Evolutionary conservation across 805 yeast genomes (phyloP).

Genomic region (Nadsonia fulvescens): DNA sequence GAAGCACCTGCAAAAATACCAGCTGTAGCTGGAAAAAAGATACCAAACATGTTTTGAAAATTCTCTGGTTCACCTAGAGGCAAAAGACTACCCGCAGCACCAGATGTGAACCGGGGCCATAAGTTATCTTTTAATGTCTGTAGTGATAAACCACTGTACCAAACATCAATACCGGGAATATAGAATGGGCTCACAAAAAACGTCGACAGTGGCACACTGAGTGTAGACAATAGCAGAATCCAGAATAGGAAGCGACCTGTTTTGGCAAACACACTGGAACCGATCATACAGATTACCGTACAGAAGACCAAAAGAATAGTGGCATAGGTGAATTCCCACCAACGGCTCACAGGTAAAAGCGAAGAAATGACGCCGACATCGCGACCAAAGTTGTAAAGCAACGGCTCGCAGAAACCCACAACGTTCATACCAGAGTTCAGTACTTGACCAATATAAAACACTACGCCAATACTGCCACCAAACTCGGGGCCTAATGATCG

Average conservation of each 20-base stretch:
- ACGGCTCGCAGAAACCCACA: slow-evolving; percentile 87
- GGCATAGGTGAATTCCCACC: slow-evolving; percentile 56
- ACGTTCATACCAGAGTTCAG: slow-evolving; percentile 79
- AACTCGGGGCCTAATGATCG: slow-evolving; percentile 93
- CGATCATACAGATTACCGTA: slow-evolving; percentile 11
- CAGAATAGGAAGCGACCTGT: slow-evolving; percentile 11
- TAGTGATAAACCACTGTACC: slow-evolving; percentile 64
- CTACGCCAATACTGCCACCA: slow-evolving; percentile 93
- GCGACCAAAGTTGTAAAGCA: slow-evolving; percentile 59
- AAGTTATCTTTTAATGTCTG: slow-evolving; percentile 45
- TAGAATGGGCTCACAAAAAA: slow-evolving; percentile 44
- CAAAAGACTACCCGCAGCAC: slow-evolving; percentile 77
- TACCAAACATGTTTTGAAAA: slow-evolving; percentile 76
- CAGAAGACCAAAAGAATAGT: slow-evolving; percentile 28
- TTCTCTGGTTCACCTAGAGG: slow-evolving; percentile 37
- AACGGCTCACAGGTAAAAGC: slow-evolving; percentile 50
- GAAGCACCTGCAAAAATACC: slow-evolving; percentile 98
- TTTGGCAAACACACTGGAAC: slow-evolving; percentile 11
- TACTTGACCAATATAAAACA: slow-evolving; percentile 88
- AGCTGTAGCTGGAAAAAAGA: slow-evolving; percentile 95
- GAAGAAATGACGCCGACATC: slow-evolving; percentile 35
- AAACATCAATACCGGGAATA: slow-evolving; percentile 12
- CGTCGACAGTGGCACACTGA: slow-evolving; percentile 49
- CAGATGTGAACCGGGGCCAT: slow-evolving; percentile 63
- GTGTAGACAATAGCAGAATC: slow-evolving; percentile 10